phyloP scores from a whole-genome alignment of 192 early-diverging fungal species.

The Backusella circina region DNA sequence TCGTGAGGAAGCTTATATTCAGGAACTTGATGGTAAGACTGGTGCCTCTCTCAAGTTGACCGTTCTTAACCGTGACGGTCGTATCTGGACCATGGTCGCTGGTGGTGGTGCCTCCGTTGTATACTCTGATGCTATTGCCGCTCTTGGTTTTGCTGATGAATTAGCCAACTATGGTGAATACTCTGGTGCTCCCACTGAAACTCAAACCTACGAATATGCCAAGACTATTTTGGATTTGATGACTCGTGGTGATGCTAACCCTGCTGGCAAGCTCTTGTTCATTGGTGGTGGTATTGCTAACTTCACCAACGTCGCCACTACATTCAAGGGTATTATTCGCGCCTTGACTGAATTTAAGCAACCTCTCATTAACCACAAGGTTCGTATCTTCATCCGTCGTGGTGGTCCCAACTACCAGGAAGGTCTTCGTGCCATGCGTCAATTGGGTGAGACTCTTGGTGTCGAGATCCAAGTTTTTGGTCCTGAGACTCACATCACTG shows the following conservation, averaged over 20 bases:
- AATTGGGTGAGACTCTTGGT: constrained; percentile 88
- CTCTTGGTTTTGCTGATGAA: constrained; percentile 88
- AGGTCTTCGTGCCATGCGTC: constrained; percentile 92
- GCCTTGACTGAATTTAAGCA: constrained; percentile 93
- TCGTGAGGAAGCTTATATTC: constrained; percentile 97
- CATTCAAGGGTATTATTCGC: constrained; percentile 98
- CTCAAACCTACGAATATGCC: constrained; percentile 98
- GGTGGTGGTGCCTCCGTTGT: constrained; percentile 99
- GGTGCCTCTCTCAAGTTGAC: constrained; percentile 98
- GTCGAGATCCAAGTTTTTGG: constrained; percentile 95
- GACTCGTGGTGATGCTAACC: constrained; percentile 81
- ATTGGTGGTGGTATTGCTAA: constrained; percentile 99
- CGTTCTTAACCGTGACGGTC: constrained; percentile 91
- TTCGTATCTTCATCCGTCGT: constrained; percentile 95
- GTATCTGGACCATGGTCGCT: constrained; percentile 99
- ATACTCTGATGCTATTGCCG: constrained; percentile 98
- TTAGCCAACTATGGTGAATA: constrained; percentile 99
- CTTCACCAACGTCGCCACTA: constrained; percentile 98
- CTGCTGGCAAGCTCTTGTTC: constrained; percentile 94
- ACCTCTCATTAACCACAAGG: constrained; percentile 79
- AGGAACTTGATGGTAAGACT: constrained; percentile 96
- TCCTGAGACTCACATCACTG: constrained; percentile 98
- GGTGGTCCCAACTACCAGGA: constrained; percentile 99
- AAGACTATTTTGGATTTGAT: constrained; percentile 98
- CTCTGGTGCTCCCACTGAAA: constrained; percentile 98